phyloP scores from a whole-genome alignment of 2,329 filamentous ascomycete genomes.

The Sporothrix humicola region DNA sequence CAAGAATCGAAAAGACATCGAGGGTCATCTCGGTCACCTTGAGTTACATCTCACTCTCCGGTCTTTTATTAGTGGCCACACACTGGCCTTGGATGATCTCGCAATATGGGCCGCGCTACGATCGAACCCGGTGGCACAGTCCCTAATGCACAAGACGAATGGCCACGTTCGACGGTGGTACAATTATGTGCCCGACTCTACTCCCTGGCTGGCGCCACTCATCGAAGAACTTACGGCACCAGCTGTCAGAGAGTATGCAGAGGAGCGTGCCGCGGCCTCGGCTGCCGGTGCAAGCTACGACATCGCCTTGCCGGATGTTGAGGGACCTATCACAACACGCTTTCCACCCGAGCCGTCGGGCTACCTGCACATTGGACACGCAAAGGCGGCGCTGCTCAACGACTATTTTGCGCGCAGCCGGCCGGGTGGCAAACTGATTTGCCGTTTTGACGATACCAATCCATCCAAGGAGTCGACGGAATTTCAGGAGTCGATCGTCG shows the following conservation, averaged over 20 bases:
- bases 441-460: not conserved
- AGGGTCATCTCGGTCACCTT: not conserved
- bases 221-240: not conserved
- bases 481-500: not conserved
- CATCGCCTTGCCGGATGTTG: no score
- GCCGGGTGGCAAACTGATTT: not conserved
- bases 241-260: not conserved
- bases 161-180: not conserved
- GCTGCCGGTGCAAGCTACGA: not conserved
- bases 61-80: not conserved
- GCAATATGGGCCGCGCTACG: slow-evolving; percentile 12
- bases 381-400: not conserved
- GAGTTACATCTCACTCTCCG: not conserved
- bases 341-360: not conserved
- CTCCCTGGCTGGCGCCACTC: not conserved
- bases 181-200: not conserved
- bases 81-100: not conserved
- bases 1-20: not conserved
- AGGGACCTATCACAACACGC: not conserved
- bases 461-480: not conserved
- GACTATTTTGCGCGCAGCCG: not conserved
- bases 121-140: not conserved
- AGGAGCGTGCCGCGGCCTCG: not conserved
- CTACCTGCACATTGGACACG: not conserved
- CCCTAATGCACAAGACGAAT: not conserved